These are phyloP conservation scores for Rutstroemia sydowiana DNA, from an alignment of 2,329 filamentous ascomycete species.

Conservation along the genomic window DNA sequence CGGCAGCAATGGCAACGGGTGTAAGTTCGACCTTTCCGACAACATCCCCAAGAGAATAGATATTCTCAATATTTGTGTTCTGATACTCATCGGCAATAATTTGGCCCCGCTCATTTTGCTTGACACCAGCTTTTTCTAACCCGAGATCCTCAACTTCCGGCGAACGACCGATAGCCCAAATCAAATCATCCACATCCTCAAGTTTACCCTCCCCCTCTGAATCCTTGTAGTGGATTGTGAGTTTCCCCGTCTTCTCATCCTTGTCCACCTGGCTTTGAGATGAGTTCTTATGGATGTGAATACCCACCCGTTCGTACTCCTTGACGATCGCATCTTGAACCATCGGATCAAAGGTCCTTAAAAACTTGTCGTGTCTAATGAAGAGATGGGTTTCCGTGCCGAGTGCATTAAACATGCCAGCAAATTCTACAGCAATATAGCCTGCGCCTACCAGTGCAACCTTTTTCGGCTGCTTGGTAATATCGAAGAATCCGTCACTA, in stretches of 20 bases:
- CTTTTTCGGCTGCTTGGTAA: conserved; percentile 71
- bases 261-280: conserved; percentile 63
- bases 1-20: conserved; percentile 80
- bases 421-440: conserved; percentile 85
- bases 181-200: conserved; percentile 63
- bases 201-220: conserved; percentile 49
- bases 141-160: conserved; percentile 67
- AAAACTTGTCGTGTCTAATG: conserved; percentile 72
- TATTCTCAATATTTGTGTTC: conserved; percentile 67
- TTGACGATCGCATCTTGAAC: conserved; percentile 71
- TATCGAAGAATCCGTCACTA: conserved; percentile 85
- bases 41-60: conserved; percentile 78
- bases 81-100: conserved; percentile 74
- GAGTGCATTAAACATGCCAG: conserved; percentile 83
- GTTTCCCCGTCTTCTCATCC: conserved; percentile 59
- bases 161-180: conserved; percentile 76
- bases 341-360: conserved; percentile 78
- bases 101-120: conserved; percentile 58
- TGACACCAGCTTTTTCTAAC: conserved; percentile 63
- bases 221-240: conserved; percentile 67
- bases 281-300: conserved; percentile 69
- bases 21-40: conserved; percentile 75
- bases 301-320: conserved; percentile 74
- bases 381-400: conserved; percentile 81
- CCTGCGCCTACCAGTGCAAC: conserved; percentile 79